Base-by-base conservation (phyloP, 1,284 basidiomycete genomes). In the Polyporus tsugae region DNA sequence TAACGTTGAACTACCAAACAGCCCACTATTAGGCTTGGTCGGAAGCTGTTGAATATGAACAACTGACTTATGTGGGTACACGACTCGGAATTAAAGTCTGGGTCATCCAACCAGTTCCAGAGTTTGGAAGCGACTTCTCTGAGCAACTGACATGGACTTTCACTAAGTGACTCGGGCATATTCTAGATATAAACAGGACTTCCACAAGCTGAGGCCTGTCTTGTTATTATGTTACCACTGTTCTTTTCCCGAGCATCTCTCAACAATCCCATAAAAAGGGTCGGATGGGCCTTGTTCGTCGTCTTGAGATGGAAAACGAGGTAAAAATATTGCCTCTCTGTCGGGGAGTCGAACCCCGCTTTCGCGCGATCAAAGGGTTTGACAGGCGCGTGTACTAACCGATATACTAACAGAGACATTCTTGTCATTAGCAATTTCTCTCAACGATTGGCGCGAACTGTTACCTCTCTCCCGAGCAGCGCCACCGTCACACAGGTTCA, bases 281-380 rank as follows among this genome's bases (percentile, higher is more conserved):
- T 29, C 39, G 4, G 39, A 39, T 7, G 9, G 9, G 4, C 39
- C 39, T 39, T 19, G 29, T 35, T 5, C 4, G 6, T 10, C 15
- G 6, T 25, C 25, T 4, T 55, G 52, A 11, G 11, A 15, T 55
- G 29, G 13, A 11, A 2, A 33, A 7, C 5, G 17, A 33, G 22
- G 10, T 5, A 17, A 35, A 19, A 33, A 35, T 4, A 10, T 52
- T 6, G 11, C 1, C 80, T 81, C 80, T 79, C 78, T 80, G 80
- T 77, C 80, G 77, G 80, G 80, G 80, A 82, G 78, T 82, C 80
- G 80, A 82, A 81, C 80, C 80, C 80, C 78, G 81, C 80, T 81
- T 78, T 81, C 81, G 78, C 80, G 80, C 80, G 80, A 17, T 35
- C 65, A 41, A 35, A 4, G 22, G 15, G 1, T 2, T 38, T 60